phyloP scores from a whole-genome alignment of 768 basidiomycete genomes.

The Naematelia aurantialba region DNA sequence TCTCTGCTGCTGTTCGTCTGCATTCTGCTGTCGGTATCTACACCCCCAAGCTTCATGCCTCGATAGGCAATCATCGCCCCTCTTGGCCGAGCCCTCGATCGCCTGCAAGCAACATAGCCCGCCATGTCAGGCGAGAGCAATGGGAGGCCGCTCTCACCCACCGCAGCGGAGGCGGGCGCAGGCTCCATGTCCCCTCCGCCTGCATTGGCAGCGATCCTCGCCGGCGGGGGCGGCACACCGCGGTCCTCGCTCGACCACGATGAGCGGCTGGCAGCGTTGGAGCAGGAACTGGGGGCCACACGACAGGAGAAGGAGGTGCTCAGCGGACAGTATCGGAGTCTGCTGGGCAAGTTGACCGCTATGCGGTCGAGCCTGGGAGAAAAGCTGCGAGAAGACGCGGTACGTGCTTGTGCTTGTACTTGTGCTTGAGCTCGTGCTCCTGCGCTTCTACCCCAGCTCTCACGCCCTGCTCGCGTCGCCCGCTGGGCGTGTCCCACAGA shows the following conservation, averaged over 20 bases:
- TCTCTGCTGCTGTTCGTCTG: background rate
- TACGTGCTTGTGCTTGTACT: constrained; percentile 53
- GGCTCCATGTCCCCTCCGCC: background rate
- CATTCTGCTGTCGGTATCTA: background rate
- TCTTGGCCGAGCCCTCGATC: background rate
- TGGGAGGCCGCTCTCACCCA: background rate
- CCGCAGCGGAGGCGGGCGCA: background rate
- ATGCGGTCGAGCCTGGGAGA: constrained; percentile 93
- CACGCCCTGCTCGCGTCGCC: background rate
- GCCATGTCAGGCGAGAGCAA: background rate
- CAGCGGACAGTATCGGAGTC: constrained; percentile 74
- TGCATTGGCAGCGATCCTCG: background rate
- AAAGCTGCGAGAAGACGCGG: constrained; percentile 93
- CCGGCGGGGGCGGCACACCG: too few species aligned
- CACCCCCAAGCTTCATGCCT: background rate
- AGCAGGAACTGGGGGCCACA: constrained; percentile 70
- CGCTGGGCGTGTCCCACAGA: background rate
- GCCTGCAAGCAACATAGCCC: too few species aligned
- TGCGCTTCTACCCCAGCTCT: background rate
- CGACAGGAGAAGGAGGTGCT: constrained; percentile 84
- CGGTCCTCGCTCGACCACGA: constrained; percentile 18
- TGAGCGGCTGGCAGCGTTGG: constrained; percentile 54
- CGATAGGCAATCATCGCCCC: background rate
- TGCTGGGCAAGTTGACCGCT: constrained; percentile 79
- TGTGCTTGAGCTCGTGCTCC: background rate